A percentile compares a stretch with the other conserved stretches of the same genome.
phyloP scores from a whole-genome alignment of 2,329 filamentous ascomycete species.

The Colletotrichum salicis region DNA sequence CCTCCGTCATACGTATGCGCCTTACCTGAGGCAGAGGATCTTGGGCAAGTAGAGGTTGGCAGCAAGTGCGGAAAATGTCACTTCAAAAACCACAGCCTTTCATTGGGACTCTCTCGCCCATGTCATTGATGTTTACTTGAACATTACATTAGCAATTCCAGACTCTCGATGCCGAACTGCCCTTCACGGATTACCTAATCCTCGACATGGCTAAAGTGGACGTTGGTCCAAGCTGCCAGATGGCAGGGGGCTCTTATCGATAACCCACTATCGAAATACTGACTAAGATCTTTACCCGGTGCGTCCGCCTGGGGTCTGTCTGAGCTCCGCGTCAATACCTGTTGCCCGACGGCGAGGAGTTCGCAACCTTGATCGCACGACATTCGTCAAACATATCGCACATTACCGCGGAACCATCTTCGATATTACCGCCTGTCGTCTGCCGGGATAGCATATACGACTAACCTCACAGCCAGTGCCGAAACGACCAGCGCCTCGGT shows the following conservation, averaged over 20 bases:
- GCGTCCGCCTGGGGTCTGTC: constrained; percentile 13
- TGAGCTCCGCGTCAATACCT: constrained; percentile 23
- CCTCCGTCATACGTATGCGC: not conserved
- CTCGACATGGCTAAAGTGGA: not conserved
- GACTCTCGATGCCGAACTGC: not conserved
- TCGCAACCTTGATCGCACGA: constrained; percentile 34
- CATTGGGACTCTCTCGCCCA: not conserved
- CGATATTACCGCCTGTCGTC: not conserved
- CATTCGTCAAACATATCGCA: constrained; percentile 18
- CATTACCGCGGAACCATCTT: not conserved
- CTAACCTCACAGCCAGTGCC: not conserved
- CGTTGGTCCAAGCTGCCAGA: not conserved
- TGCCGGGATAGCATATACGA: not conserved
- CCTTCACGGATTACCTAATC: not conserved
- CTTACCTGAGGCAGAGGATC: not conserved
- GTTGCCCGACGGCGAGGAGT: constrained; percentile 26
- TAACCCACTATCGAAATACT: constrained; percentile 5
- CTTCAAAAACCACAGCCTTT: not conserved
- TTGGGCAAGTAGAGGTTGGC: too few relatives aligned
- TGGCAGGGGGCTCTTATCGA: constrained; percentile 22
- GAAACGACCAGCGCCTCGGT: not conserved
- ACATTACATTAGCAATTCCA: not conserved
- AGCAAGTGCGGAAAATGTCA: not conserved
- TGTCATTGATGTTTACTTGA: not conserved
- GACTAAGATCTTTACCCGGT: constrained; percentile 22